Conservation (phyloP, 1,284 basidiomycete genomes). For the Vanrija humicola region DNA sequence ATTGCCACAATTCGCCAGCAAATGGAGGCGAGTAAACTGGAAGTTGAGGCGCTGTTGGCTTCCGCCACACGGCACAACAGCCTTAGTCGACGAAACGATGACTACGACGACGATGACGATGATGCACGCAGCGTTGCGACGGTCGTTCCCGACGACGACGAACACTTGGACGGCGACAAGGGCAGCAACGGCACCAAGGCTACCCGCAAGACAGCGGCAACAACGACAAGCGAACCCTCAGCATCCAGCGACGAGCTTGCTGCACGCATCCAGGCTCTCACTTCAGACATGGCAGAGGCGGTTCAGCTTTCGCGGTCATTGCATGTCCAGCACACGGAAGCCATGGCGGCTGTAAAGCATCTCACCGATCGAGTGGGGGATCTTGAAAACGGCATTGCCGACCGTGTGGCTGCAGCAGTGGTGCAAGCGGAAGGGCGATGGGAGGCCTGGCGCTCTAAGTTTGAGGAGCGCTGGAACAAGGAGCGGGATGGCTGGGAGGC, state of each 20-base stretch:
- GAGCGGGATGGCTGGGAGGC: conserved; percentile 76
- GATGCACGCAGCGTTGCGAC: conserved; percentile 45
- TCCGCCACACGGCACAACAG: conserved; percentile 24
- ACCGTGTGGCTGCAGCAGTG: conserved; percentile 53
- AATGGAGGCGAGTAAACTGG: conserved; percentile 57
- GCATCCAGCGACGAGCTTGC: conserved; percentile 60
- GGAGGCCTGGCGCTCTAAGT: conserved; percentile 56
- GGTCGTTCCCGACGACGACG: conserved; percentile 45
- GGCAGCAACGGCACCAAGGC: conserved; percentile 26
- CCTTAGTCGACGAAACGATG: conserved; percentile 44
- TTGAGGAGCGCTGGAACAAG: conserved; percentile 70
- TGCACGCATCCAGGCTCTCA: conserved; percentile 65
- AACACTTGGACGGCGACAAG: conserved; percentile 49
- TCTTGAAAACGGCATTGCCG: conserved; percentile 52
- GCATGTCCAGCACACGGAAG: conserved; percentile 71
- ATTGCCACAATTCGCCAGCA: conserved; percentile 66
- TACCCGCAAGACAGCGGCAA: conserved; percentile 5
- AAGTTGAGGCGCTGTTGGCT: conserved; percentile 36
- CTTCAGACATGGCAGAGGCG: conserved; percentile 71
- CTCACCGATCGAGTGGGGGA: conserved; percentile 60
- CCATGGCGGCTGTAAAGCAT: conserved; percentile 70
- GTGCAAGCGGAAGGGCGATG: conserved; percentile 66
- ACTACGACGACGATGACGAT: conserved; percentile 56
- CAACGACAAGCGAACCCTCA: neutral
- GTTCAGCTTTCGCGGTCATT: conserved; percentile 68